phyloP scores from a whole-genome alignment of 2,329 filamentous ascomycete species.

The Diplodia intermedia region DNA sequence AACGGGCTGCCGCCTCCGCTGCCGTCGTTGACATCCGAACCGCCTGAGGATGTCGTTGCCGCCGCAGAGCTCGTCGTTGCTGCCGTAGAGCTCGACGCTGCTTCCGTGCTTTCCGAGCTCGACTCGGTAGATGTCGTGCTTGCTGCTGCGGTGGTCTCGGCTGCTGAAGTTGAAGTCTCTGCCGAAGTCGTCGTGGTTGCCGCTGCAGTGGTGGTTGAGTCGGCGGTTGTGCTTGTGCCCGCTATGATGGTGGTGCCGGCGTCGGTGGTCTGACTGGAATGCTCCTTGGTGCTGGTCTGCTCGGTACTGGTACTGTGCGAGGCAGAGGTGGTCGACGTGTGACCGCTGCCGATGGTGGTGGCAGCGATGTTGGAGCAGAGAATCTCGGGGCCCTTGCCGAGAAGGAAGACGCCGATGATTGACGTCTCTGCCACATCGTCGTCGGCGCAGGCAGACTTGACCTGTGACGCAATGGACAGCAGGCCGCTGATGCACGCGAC shows the following conservation, averaged over 20 bases:
- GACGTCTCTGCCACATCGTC: constrained; percentile 48
- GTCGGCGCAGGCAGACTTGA: constrained; percentile 45
- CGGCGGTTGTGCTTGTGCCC: constrained; percentile 35
- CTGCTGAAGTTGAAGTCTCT: constrained; percentile 13
- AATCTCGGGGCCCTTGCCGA: constrained; percentile 46
- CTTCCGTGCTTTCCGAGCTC: constrained; percentile 31
- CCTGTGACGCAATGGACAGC: constrained; percentile 42
- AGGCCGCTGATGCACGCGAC: constrained; percentile 51
- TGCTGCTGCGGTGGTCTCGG: constrained; percentile 35
- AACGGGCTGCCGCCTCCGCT: constrained; percentile 57
- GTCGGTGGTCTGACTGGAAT: constrained; percentile 35
- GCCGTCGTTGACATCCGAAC: constrained; percentile 41
- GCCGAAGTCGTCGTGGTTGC: constrained; percentile 1
- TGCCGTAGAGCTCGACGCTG: constrained; percentile 22
- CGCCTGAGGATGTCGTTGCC: constrained; percentile 35
- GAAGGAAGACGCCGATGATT: constrained; percentile 53
- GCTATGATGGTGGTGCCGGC: constrained; percentile 32
- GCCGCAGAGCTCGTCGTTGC: constrained; percentile 34
- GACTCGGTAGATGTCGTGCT: constrained; percentile 32
- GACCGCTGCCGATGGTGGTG: constrained; percentile 33
- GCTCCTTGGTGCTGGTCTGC: constrained; percentile 30
- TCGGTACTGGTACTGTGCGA: constrained; percentile 29
- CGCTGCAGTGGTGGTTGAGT: constrained; percentile 28
- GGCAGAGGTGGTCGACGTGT: constrained; percentile 30
- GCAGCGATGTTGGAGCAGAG: constrained; percentile 49